A percentile compares a stretch with the other conserved stretches of the same genome.
Conservation (phyloP, 805 yeast genomes). For the Kazachstania psychrophila region DNA sequence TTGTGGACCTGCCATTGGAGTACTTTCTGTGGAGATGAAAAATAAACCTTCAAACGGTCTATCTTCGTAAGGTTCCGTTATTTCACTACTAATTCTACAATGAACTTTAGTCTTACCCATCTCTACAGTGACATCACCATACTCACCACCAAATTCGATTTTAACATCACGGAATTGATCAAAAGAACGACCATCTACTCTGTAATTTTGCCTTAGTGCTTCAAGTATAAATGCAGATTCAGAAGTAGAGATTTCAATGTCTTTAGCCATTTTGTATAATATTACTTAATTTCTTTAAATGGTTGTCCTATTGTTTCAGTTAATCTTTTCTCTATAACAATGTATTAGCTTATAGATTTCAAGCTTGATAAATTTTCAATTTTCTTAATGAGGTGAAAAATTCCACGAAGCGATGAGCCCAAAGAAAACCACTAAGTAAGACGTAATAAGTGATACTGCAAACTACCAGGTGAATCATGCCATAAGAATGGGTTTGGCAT, state of each 20-base stretch:
- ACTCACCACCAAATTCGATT: conserved; percentile 58
- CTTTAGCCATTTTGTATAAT: conserved; percentile 47
- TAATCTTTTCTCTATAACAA: too few species aligned
- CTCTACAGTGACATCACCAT: conserved; percentile 70
- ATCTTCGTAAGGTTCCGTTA: conserved; percentile 75
- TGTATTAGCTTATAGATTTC: too few species aligned
- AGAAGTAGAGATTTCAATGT: conserved; percentile 50
- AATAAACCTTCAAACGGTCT: conserved; percentile 91
- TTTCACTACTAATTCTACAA: conserved; percentile 56
- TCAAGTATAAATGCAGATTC: conserved; percentile 56
- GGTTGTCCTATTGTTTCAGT: too few species aligned
- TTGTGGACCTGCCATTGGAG: conserved; percentile 82
- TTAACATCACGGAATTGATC: conserved; percentile 56
- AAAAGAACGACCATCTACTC: conserved; percentile 64
- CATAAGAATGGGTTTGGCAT: too few species aligned
- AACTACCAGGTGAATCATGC: too few species aligned
- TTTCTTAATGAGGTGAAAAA: too few species aligned
- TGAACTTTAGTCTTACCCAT: conserved; percentile 58
- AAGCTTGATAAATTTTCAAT: too few species aligned
- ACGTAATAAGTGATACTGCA: too few species aligned
- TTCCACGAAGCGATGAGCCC: too few species aligned
- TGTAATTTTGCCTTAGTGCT: conserved; percentile 49
- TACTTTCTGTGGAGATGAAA: conserved; percentile 71
- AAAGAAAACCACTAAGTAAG: too few species aligned
- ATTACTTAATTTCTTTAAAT: too few species aligned